phyloP scores from a whole-genome alignment of 352 stramenopile species.

The Phytophthora europaea region DNA sequence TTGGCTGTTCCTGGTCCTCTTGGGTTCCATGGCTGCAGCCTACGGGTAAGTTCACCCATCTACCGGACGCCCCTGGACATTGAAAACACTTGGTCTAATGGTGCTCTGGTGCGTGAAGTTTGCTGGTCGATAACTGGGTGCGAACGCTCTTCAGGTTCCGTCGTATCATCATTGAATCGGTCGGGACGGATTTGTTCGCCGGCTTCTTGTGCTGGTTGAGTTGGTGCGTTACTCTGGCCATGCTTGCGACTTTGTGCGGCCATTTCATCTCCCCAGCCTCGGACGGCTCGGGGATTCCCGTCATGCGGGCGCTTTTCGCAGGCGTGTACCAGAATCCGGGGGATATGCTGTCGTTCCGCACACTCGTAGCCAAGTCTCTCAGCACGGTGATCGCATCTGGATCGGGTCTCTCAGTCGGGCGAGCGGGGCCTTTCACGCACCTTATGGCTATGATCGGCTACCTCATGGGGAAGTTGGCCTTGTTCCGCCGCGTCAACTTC shows the following conservation, averaged over 20 bases:
- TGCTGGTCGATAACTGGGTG: conserved; percentile 83
- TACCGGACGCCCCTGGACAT: not conserved
- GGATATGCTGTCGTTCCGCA: conserved; percentile 76
- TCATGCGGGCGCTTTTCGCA: conserved; percentile 86
- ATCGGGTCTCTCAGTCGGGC: conserved; percentile 76
- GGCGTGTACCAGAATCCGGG: conserved; percentile 85
- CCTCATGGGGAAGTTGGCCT: conserved; percentile 63
- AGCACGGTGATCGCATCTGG: conserved; percentile 77
- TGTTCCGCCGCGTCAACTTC: conserved; percentile 83
- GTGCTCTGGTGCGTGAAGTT: conserved; percentile 30
- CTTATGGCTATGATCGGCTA: conserved; percentile 82
- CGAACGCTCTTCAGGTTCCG: conserved; percentile 72
- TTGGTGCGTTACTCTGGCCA: conserved; percentile 65
- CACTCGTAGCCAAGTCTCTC: conserved; percentile 77
- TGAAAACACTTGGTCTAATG: not conserved
- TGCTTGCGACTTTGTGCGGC: conserved; percentile 70
- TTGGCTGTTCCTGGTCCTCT: conserved; percentile 79
- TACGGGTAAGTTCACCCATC: conserved; percentile 60
- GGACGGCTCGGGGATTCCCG: conserved; percentile 82
- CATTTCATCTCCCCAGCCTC: conserved; percentile 71
- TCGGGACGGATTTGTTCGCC: conserved; percentile 65
- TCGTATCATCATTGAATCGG: conserved; percentile 62
- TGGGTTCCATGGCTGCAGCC: conserved; percentile 68
- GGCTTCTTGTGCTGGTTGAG: conserved; percentile 75
- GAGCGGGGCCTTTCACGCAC: conserved; percentile 81